phyloP scores from a whole-genome alignment of 306 rosid species.

The Ormosia semicastrata region DNA sequence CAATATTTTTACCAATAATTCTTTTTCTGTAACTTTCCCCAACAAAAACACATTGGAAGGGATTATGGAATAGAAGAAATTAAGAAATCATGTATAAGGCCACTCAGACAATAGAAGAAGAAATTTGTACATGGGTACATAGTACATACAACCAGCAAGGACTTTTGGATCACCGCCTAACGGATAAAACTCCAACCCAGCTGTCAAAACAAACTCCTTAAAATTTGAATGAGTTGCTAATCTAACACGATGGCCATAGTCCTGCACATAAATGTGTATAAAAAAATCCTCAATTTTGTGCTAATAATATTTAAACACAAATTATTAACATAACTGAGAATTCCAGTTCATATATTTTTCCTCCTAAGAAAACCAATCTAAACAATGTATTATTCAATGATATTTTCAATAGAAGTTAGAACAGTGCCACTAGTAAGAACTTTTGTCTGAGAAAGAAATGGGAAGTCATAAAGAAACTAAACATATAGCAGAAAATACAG shows the following conservation, averaged over 20 bases:
- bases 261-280: slow-evolving; percentile 58
- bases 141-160: slow-evolving; percentile 97
- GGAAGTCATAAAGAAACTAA: slow-evolving; percentile 2
- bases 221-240: slow-evolving; percentile 98
- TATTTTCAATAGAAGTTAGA: neutral
- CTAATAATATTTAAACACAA: neutral
- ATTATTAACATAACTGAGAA: neutral
- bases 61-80: slow-evolving; percentile 9
- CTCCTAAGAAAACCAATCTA: neutral
- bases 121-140: slow-evolving; percentile 27
- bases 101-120: slow-evolving; percentile 18
- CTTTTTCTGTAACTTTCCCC: neutral
- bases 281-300: neutral
- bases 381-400: neutral
- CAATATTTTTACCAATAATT: neutral
- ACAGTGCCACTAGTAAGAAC: neutral
- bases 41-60: neutral
- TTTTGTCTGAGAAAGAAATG: neutral
- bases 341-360: neutral
- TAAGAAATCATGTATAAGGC: neutral
- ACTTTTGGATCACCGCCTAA: slow-evolving; percentile 97
- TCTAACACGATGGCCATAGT: slow-evolving; percentile 97
- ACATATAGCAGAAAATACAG: slow-evolving; percentile 3
- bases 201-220: slow-evolving; percentile 96
- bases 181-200: slow-evolving; percentile 97